phyloP scores from a whole-genome alignment of 106 monocot species.

The Vanilla planifolia region DNA sequence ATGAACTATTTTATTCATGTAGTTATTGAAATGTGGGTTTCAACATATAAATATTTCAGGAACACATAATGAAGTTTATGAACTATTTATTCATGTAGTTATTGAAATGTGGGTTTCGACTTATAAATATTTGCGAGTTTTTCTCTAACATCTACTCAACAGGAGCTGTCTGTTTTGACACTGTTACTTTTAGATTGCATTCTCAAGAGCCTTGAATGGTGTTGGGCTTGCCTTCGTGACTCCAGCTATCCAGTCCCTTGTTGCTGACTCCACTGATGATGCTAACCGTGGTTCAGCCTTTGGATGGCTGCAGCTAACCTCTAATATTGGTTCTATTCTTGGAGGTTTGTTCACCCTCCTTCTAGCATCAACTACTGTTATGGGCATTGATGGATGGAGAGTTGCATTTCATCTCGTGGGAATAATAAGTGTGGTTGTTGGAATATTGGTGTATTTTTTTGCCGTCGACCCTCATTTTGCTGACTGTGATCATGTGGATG shows the following conservation, averaged over 20 bases:
- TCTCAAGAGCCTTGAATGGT: slow-evolving; percentile 39
- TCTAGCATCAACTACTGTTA: slow-evolving; percentile 58
- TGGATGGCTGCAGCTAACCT: slow-evolving; percentile 22
- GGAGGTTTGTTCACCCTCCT: slow-evolving; percentile 68
- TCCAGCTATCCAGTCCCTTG: slow-evolving; percentile 80
- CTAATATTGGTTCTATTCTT: slow-evolving; percentile 16
- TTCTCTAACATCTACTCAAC: too few relatives aligned
- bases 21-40: too few relatives aligned
- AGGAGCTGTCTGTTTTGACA: not conserved
- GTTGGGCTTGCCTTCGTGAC: slow-evolving; percentile 80
- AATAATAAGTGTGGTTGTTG: slow-evolving; percentile 64
- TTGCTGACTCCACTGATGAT: slow-evolving; percentile 85
- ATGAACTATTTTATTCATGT: too few relatives aligned
- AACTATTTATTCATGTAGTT: too few relatives aligned
- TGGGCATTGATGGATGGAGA: slow-evolving; percentile 89
- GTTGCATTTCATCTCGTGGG: slow-evolving; percentile 75
- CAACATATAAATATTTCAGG: too few relatives aligned
- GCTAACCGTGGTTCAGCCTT: slow-evolving; percentile 49
- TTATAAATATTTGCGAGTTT: too few relatives aligned
- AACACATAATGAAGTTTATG: too few relatives aligned
- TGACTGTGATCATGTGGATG: not conserved
- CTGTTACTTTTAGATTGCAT: slow-evolving; percentile 19
- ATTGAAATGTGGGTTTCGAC: too few relatives aligned
- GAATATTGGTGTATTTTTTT: slow-evolving; percentile 48
- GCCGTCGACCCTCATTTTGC: slow-evolving; percentile 67